A percentile compares a stretch with the other conserved stretches of the same genome.
These are phyloP conservation scores for Phalaenopsis aphrodite DNA, from an alignment of 106 monocot genomes.

Conservation along the genomic window DNA sequence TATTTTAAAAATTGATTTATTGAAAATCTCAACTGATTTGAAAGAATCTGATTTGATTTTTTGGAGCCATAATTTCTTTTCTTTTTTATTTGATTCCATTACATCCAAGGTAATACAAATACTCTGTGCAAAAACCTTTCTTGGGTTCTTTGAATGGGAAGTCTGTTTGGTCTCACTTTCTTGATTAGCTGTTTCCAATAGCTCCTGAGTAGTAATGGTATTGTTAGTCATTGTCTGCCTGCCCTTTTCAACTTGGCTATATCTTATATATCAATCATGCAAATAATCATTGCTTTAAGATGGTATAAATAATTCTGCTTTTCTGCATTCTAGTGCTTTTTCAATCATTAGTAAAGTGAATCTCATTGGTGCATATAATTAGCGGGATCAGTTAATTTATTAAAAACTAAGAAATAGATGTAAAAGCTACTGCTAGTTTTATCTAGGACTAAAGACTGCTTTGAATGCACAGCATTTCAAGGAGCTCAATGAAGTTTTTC, in stretches of 20 bases:
- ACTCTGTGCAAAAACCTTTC: too few relatives aligned
- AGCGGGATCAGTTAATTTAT: background rate
- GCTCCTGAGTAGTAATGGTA: too few relatives aligned
- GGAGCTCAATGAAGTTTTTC: slow-evolving; percentile 43
- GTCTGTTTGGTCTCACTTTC: too few relatives aligned
- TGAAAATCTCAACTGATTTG: too few relatives aligned
- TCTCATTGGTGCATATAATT: background rate
- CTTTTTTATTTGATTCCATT: too few relatives aligned
- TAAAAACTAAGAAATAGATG: background rate
- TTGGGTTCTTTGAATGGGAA: too few relatives aligned
- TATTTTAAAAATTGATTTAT: too few relatives aligned
- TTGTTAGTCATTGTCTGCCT: too few relatives aligned
- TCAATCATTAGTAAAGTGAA: background rate
- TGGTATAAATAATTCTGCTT: background rate
- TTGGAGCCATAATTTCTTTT: too few relatives aligned
- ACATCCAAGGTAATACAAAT: too few relatives aligned
- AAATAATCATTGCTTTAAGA: background rate
- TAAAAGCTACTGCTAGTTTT: background rate
- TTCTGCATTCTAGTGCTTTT: background rate
- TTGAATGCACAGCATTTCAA: slow-evolving; percentile 4
- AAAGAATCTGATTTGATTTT: too few relatives aligned
- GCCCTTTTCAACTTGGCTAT: background rate
- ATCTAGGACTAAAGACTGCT: background rate
- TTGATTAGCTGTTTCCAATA: too few relatives aligned
- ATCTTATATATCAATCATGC: background rate